Base-by-base conservation (phyloP, 345 rosid genomes). In the Populus euphratica region DNA sequence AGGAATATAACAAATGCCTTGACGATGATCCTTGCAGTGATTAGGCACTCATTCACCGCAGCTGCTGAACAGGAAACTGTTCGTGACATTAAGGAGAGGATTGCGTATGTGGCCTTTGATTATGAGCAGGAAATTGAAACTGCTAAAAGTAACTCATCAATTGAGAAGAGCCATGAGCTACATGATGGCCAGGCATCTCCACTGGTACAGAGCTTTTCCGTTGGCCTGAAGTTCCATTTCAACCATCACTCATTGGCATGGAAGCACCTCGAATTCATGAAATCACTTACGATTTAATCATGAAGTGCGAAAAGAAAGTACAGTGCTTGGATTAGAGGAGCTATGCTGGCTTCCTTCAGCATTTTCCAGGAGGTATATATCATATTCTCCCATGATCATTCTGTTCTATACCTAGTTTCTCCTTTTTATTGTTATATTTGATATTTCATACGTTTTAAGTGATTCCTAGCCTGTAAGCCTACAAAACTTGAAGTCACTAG, bases 1-100 rank as follows among this genome's bases (percentile, higher is more conserved):
- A 74, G 90, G 38, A 90, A 87, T 75, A 81, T 87, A 80, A 89
- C 89, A 23, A 88, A 89, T 79, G 87, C 85, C 52, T 82, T 89
- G 83, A 86, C 81, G 88, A 89, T 86, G 86, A 89, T 89, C 62
- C 88, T 87, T 66, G 87, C 88, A 0, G 82, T 78, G 84, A 76
- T 82, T 67, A 80, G 84, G 7, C 78, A 81, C 68, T 2, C 82
- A 14, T 81, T 84, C 76, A 84, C 84, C 67, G 76, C 84, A 63
- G 81, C 86, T 44, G 86, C 82, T 41, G 50, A 13, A 3, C 50
- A 4, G 17, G 50, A 44, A 12, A 44, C 12, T 44, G 50, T 44
- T 44, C 14, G 17, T 44, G 50, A 44, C 50, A 11, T 44, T 0
- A 12, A 44, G 17, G 50, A 13, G 50, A 44, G 17, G 50, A 12